Conservation (phyloP, 441 rosid species). For the Pelargonium fulgidum region DNA sequence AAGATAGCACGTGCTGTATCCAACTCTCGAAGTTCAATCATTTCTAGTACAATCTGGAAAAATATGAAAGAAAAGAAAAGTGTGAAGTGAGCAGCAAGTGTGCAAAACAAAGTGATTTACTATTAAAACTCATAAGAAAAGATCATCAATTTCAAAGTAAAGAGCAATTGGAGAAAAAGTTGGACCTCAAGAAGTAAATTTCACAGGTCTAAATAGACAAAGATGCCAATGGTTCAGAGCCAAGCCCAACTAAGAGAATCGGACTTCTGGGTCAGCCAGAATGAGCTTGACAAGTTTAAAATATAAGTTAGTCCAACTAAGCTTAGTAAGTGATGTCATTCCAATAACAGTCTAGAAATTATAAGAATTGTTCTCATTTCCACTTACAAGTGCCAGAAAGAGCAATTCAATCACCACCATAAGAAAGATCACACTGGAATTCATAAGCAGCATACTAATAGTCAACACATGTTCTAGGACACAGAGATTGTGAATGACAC, state of each 20-base stretch:
- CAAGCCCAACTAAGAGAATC: too few relatives aligned
- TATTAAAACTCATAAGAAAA: not conserved
- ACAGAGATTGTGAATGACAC: not conserved
- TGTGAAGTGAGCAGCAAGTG: not conserved
- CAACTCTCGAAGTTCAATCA: conserved; percentile 95
- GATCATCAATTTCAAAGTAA: not conserved
- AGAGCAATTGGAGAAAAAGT: not conserved
- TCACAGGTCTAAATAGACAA: not conserved
- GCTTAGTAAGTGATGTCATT: not conserved
- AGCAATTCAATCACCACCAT: not conserved
- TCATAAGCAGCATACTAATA: not conserved
- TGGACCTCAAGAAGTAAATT: not conserved
- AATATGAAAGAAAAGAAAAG: not conserved
- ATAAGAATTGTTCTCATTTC: not conserved
- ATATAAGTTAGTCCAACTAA: not conserved
- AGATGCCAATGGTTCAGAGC: too few relatives aligned
- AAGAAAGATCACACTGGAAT: not conserved
- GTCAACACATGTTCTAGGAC: not conserved
- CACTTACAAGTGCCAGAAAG: not conserved
- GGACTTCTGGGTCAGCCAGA: not conserved
- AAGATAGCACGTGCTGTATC: conserved; percentile 96
- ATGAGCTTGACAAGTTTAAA: not conserved
- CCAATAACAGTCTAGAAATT: not conserved
- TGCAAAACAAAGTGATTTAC: not conserved
- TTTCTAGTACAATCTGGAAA: conserved; percentile 82